phyloP scores from a whole-genome alignment of 257 asterid species.

The Cinchona pubescens region DNA sequence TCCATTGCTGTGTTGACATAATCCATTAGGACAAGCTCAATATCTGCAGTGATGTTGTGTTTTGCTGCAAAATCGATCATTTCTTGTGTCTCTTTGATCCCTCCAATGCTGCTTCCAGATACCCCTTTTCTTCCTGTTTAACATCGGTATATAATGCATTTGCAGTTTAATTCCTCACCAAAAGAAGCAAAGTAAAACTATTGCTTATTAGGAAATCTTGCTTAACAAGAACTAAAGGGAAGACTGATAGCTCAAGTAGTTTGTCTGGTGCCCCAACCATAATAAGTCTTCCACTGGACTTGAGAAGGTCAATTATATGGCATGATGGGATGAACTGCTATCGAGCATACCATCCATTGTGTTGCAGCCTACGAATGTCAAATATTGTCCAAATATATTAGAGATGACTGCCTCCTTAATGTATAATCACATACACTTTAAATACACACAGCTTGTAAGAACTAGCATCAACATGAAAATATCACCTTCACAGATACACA shows the following conservation, averaged over 20 bases:
- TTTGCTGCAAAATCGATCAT: constrained; percentile 34
- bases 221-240: no score
- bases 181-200: no score
- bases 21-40: constrained; percentile 41
- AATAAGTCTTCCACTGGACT: not conserved
- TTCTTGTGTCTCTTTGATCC: constrained; percentile 53
- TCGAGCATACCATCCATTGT: constrained; percentile 18
- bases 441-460: no score
- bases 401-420: no score
- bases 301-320: not conserved
- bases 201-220: no score
- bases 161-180: no score
- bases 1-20: constrained; percentile 56
- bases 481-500: no score
- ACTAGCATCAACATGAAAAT: no score
- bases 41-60: constrained; percentile 31
- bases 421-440: no score
- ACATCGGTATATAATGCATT: no score
- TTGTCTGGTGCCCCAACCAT: not conserved
- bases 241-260: not conserved
- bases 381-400: no score
- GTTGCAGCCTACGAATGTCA: not conserved
- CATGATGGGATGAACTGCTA: not conserved
- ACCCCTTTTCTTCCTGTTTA: constrained; percentile 39
- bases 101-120: constrained; percentile 41